These are phyloP conservation scores for Trichoderma atrobrunneum DNA, from an alignment of 2,329 filamentous ascomycete genomes.

Conservation along the genomic window DNA sequence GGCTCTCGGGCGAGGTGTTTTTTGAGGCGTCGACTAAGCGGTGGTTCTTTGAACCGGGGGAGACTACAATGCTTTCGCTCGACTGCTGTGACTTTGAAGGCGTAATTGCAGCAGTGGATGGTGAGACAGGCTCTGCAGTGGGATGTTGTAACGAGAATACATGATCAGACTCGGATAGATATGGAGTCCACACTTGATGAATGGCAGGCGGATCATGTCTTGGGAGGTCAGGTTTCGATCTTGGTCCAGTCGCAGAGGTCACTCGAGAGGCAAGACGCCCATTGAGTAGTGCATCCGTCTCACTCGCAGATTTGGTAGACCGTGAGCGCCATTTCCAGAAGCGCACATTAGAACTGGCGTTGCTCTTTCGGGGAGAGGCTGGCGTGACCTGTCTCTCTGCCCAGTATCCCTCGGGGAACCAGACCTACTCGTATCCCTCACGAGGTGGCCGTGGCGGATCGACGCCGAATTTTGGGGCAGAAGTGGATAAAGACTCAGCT, in stretches of 20 bases:
- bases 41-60: conserved; percentile 3
- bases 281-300: conserved; percentile 27
- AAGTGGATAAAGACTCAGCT: background rate
- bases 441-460: conserved; percentile 56
- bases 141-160: conserved; percentile 46
- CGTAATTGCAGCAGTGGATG: background rate
- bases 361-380: conserved; percentile 31
- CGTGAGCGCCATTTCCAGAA: conserved; percentile 43
- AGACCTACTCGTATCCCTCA: conserved; percentile 59
- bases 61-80: conserved; percentile 16
- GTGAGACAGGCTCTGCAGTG: background rate
- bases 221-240: background rate
- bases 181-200: conserved; percentile 39
- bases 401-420: conserved; percentile 62
- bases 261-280: conserved; percentile 27
- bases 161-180: conserved; percentile 47
- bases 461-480: conserved; percentile 30
- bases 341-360: conserved; percentile 32
- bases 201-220: conserved; percentile 1
- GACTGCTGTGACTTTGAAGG: conserved; percentile 15
- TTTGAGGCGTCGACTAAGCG: background rate
- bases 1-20: background rate
- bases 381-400: conserved; percentile 49
- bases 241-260: conserved; percentile 21
- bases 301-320: conserved; percentile 38